phyloP scores from a whole-genome alignment of 2,329 filamentous ascomycete genomes.

The Phialophora expanda region DNA sequence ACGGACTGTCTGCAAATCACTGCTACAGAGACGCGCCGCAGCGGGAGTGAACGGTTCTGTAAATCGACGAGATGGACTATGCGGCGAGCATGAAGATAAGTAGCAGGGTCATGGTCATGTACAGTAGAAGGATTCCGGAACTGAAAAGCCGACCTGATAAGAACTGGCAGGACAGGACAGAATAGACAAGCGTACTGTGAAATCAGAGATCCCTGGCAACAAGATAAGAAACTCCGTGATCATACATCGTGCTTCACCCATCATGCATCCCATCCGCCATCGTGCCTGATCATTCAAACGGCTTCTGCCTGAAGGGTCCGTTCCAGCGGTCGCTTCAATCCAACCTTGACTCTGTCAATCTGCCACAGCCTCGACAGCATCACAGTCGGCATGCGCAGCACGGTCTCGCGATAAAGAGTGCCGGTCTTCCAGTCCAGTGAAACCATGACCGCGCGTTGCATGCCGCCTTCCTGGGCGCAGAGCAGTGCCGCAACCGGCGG shows the following conservation, averaged over 20 bases:
- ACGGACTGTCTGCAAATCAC: neutral
- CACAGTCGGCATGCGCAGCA: slow-evolving; percentile 50
- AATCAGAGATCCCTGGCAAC: neutral
- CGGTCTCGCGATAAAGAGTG: slow-evolving; percentile 52
- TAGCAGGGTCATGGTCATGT: neutral
- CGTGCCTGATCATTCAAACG: neutral
- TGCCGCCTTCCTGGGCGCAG: slow-evolving; percentile 52
- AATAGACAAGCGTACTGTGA: neutral
- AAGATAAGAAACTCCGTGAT: slow-evolving; percentile 1
- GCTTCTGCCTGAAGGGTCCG: neutral
- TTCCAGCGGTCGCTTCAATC: slow-evolving; percentile 31
- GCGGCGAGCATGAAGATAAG: neutral
- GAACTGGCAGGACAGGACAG: neutral
- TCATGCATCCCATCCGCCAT: neutral
- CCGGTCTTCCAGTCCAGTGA: slow-evolving; percentile 53
- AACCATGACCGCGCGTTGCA: slow-evolving; percentile 54
- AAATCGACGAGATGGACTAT: neutral
- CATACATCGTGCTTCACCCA: neutral
- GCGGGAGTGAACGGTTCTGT: neutral
- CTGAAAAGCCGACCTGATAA: neutral
- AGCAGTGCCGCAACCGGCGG: slow-evolving; percentile 53
- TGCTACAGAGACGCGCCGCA: neutral
- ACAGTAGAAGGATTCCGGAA: neutral
- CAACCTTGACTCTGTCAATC: slow-evolving; percentile 44
- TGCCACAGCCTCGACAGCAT: slow-evolving; percentile 48